A percentile compares a stretch with the other conserved stretches of the same genome.
These are phyloP conservation scores for Mycosphaerella sp. DNA, from an alignment of 2,329 filamentous ascomycete species.

Conservation along the genomic window DNA sequence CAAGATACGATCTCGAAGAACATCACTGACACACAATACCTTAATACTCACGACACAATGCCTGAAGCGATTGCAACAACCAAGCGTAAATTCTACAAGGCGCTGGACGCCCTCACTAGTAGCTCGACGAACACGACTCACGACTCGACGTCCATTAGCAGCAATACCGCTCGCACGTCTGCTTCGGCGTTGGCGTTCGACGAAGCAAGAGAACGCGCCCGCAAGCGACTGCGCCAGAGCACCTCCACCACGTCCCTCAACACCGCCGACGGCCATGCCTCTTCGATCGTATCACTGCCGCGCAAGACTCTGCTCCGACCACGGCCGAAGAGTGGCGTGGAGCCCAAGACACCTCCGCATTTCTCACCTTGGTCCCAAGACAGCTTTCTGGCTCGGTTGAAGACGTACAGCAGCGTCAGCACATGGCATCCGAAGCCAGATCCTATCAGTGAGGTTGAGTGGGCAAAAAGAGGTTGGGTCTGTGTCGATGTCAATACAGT, in stretches of 20 bases:
- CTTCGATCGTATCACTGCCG: constrained; percentile 29
- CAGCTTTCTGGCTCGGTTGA: constrained; percentile 72
- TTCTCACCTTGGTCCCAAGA: constrained; percentile 83
- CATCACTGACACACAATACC: background rate
- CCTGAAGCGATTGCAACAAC: constrained; percentile 60
- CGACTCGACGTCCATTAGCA: constrained; percentile 32
- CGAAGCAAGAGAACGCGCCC: constrained; percentile 25
- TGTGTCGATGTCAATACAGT: constrained; percentile 80
- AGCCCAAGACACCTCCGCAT: constrained; percentile 46
- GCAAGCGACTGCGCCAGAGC: constrained; percentile 31
- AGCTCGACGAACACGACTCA: constrained; percentile 37
- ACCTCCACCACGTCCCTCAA: constrained; percentile 25
- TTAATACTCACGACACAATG: constrained; percentile 22
- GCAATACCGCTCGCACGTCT: constrained; percentile 21
- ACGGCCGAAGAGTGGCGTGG: constrained; percentile 6
- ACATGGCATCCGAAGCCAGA: constrained; percentile 92
- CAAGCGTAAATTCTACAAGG: constrained; percentile 76
- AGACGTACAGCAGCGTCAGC: constrained; percentile 84
- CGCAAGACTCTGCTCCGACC: constrained; percentile 17
- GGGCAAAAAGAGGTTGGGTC: constrained; percentile 89
- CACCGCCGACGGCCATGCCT: constrained; percentile 5
- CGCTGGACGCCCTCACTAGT: constrained; percentile 55
- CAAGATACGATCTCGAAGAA: background rate
- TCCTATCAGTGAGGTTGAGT: constrained; percentile 78
- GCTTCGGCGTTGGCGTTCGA: constrained; percentile 20